Evolutionary conservation across 2,329 filamentous ascomycete genomes (phyloP), one percentile per base, ranked within the genome.

Genomic region (Penicillium sp.): DNA sequence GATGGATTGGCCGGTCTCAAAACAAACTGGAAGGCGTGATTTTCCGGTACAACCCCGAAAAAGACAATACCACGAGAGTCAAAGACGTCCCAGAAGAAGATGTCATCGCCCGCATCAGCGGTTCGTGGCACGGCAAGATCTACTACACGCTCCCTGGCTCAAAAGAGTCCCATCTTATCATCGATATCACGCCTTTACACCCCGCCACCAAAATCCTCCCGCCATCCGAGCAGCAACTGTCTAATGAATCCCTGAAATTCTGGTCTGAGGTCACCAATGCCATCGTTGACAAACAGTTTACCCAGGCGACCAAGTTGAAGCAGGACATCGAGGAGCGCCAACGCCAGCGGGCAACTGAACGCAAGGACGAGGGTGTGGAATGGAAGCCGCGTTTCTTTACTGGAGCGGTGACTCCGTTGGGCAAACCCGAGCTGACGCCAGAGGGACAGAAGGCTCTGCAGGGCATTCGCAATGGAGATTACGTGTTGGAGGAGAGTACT

Each of bases 321-420:
- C 79, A 87, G 43, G 87, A 94, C 55, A 77, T 98, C 8, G 92
- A 98, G 64, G 92, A 98, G 63, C 74, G 75, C 29, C 92, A 98
- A 68, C 76, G 92, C 20, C 77, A 85, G 55, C 90, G 86, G 67
- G 89, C 86, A 1, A 80, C 86, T 15, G 80, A 90, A 59, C 75
- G 92, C 29, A 84, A 90, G 59, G 74, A 74, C 30, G 75, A 74
- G 10, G 77, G 80, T 9, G 74, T 77, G 41, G 75, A 78, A 22
- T 98, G 85, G 80, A 73, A 81, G 50, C 92, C 92, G n/a, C 74
- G 87, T 29, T 98, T 94, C 68, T 98, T 98, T 66, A 80, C 73
- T 0, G 73, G 71, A 3, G 71, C 72, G 0, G 71, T 77, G n/a
- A 77, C 75, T 34, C 70, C 75, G 0, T 56, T 74, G 17, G 81